phyloP scores from a whole-genome alignment of 352 stramenopile species.

The Globisporangium irregulare region DNA sequence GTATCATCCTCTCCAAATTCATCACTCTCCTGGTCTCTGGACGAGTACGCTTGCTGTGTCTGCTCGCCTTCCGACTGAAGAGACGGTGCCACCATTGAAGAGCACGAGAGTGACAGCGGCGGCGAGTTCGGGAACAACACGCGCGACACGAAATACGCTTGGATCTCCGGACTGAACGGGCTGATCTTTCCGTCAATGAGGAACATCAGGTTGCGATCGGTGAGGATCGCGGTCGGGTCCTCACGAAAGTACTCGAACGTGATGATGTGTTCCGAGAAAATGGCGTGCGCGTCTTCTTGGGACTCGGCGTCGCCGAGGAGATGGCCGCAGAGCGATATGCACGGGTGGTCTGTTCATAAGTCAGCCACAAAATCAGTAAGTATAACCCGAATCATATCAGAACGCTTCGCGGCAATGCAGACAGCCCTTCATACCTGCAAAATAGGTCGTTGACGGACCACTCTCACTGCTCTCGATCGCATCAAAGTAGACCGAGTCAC shows the following conservation, averaged over 20 bases:
- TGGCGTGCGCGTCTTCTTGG: constrained; percentile 39
- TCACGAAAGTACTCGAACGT: constrained; percentile 60
- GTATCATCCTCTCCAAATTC: background rate
- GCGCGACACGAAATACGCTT: constrained; percentile 58
- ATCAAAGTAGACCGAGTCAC: constrained; percentile 76
- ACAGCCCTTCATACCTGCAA: constrained; percentile 2
- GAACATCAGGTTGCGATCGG: constrained; percentile 56
- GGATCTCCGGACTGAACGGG: constrained; percentile 52
- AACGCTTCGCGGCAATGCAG: background rate
- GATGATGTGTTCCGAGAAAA: constrained; percentile 71
- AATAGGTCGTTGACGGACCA: constrained; percentile 2
- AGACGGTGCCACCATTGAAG: background rate
- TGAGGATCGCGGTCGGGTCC: constrained; percentile 37
- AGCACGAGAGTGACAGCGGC: constrained; percentile 28
- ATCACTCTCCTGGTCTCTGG: background rate
- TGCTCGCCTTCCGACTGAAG: constrained; percentile 1
- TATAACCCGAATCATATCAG: background rate
- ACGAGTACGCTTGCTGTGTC: background rate
- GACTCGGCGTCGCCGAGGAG: constrained; percentile 42
- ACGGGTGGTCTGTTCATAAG: constrained; percentile 36
- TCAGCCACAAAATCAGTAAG: background rate
- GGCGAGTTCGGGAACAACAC: constrained; percentile 68
- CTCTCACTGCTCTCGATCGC: constrained; percentile 49
- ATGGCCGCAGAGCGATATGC: constrained; percentile 75
- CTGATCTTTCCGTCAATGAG: constrained; percentile 59